Conservation (phyloP, 2,329 filamentous ascomycete genomes). For the Cercospora sesami region DNA sequence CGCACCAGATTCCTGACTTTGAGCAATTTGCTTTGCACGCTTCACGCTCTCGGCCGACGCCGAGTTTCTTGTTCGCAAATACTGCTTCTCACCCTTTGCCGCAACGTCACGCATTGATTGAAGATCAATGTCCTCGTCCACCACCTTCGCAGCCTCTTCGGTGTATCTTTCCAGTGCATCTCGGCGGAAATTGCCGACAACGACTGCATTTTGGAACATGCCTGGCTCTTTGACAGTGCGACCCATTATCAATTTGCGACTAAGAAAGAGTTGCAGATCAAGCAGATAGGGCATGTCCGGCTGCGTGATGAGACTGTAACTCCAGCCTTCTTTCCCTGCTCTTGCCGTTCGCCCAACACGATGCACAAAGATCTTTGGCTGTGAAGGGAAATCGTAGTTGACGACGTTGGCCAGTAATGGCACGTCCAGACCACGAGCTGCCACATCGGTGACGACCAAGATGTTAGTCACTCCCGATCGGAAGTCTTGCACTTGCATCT, state of each 20-base stretch:
- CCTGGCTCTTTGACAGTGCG: conserved; percentile 58
- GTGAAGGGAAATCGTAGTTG: conserved; percentile 97
- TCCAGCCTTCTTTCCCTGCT: conserved; percentile 90
- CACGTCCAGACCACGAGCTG: conserved; percentile 96
- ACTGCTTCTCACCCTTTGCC: conserved; percentile 86
- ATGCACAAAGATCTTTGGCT: conserved; percentile 95
- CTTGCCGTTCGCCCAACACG: conserved; percentile 93
- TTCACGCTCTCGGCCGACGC: conserved; percentile 90
- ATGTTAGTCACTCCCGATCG: conserved; percentile 81
- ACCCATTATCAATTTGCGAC: conserved; percentile 77
- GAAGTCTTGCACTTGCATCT: conserved; percentile 89
- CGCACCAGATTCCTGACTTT: conserved; percentile 68
- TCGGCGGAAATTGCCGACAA: conserved; percentile 73
- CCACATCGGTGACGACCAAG: conserved; percentile 93
- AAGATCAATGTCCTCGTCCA: conserved; percentile 75
- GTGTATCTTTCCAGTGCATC: conserved; percentile 71
- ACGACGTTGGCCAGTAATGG: conserved; percentile 94
- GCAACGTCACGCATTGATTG: conserved; percentile 69
- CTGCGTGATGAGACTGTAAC: conserved; percentile 86
- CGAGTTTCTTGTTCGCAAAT: conserved; percentile 83
- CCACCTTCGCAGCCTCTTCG: conserved; percentile 79
- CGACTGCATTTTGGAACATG: conserved; percentile 79
- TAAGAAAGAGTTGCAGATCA: conserved; percentile 90
- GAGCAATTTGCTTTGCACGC: conserved; percentile 74
- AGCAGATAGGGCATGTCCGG: conserved; percentile 88